phyloP scores from a whole-genome alignment of 2,329 filamentous ascomycete species.

The Raffaelea deltoideospora region DNA sequence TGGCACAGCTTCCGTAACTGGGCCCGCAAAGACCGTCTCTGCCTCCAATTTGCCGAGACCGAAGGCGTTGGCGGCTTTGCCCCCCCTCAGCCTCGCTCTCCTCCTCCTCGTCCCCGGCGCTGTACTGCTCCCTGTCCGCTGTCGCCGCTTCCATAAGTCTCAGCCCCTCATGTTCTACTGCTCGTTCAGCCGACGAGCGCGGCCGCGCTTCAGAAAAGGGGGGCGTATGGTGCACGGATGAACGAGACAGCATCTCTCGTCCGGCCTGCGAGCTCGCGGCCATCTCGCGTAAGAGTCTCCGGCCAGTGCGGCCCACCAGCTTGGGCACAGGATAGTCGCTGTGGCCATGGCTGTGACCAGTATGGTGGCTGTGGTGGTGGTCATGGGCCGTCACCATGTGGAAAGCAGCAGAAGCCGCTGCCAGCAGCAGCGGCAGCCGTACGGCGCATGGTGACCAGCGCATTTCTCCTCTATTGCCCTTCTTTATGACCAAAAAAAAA shows the following conservation, averaged over 20 bases:
- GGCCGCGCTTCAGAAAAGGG: too few relatives aligned
- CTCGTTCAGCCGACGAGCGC: too few relatives aligned
- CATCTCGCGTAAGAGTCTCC: conserved; percentile 13
- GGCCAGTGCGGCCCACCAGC: conserved; percentile 12
- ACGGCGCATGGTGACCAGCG: conserved; percentile 4
- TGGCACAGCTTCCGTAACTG: conserved; percentile 14
- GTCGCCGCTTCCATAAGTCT: too few relatives aligned
- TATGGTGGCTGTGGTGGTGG: neutral
- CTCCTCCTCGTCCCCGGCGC: neutral
- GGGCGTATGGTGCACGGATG: too few relatives aligned
- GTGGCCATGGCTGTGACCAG: conserved; percentile 11
- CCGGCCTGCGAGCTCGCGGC: too few relatives aligned
- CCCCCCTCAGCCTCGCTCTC: neutral
- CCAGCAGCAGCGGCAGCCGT: conserved; percentile 8
- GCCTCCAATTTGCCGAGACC: conserved; percentile 12
- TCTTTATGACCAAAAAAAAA: neutral
- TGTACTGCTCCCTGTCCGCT: neutral
- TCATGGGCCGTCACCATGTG: too few relatives aligned
- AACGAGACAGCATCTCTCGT: too few relatives aligned
- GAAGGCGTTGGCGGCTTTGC: neutral
- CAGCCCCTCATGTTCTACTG: too few relatives aligned
- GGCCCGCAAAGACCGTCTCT: conserved; percentile 14
- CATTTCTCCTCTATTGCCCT: conserved; percentile 13
- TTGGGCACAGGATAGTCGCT: conserved; percentile 13
- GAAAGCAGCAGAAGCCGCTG: too few relatives aligned